Conservation (phyloP, 441 rosid species). For the Dalechampia spathulata region DNA sequence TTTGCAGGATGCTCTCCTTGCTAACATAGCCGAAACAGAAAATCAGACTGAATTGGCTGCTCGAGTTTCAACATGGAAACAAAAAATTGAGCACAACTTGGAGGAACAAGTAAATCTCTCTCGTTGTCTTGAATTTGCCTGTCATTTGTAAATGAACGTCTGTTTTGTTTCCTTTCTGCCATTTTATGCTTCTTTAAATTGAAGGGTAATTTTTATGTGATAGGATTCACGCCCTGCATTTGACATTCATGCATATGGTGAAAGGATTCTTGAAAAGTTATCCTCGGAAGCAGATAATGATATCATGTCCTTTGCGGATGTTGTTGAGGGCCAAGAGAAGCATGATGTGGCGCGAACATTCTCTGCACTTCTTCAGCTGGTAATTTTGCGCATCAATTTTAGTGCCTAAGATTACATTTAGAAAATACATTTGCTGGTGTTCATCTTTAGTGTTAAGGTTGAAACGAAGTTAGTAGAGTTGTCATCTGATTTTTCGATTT, state of each 20-base stretch:
- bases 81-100: constrained; percentile 79
- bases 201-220: constrained; percentile 12
- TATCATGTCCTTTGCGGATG: constrained; percentile 45
- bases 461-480: too few species aligned
- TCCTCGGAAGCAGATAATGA: constrained; percentile 36
- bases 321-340: constrained; percentile 69
- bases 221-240: constrained; percentile 83
- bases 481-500: constrained; percentile 1
- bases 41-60: constrained; percentile 86
- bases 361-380: constrained; percentile 95
- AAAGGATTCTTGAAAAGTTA: constrained; percentile 50
- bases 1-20: constrained; percentile 82
- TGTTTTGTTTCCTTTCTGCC: neutral
- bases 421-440: too few species aligned
- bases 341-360: constrained; percentile 85
- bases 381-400: constrained; percentile 21
- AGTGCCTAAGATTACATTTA: too few species aligned
- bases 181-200: constrained; percentile 8
- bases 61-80: constrained; percentile 90
- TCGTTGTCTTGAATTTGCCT: neutral
- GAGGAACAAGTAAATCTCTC: constrained; percentile 66
- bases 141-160: neutral
- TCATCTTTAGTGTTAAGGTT: too few species aligned
- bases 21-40: constrained; percentile 83
- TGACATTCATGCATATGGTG: constrained; percentile 81